Conservation (phyloP, 495 filamentous ascomycete genomes). For the Neurospora sp. region DNA sequence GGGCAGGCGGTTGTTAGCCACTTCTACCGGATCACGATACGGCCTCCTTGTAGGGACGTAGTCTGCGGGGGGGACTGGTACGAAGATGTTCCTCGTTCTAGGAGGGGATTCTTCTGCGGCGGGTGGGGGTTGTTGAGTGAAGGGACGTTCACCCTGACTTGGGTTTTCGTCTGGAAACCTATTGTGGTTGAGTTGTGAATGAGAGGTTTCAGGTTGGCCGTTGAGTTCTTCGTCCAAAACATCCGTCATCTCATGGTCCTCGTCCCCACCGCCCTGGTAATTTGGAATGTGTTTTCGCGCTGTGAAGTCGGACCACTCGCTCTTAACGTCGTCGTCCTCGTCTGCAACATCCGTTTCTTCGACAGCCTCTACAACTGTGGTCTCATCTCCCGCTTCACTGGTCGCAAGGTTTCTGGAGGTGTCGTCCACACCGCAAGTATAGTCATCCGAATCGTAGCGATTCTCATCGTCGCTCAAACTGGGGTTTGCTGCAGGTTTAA, state of each 20-base stretch:
- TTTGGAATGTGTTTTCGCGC: constrained; percentile 58
- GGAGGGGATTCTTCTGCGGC: constrained; percentile 23
- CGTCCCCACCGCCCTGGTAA: constrained; percentile 21
- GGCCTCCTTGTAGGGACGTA: constrained; percentile 65
- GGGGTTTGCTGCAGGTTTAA: constrained; percentile 40
- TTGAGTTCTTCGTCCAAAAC: constrained; percentile 17
- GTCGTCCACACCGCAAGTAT: constrained; percentile 69
- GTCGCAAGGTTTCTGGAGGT: constrained; percentile 53
- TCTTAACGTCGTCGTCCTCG: constrained; percentile 46
- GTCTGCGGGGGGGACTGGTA: constrained; percentile 74
- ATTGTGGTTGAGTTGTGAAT: background rate
- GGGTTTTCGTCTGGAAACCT: constrained; percentile 3
- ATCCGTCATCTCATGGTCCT: constrained; percentile 22
- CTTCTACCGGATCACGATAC: constrained; percentile 64
- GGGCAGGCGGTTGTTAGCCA: constrained; percentile 77
- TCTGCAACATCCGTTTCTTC: constrained; percentile 46
- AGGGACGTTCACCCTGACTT: constrained; percentile 24
- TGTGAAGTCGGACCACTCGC: constrained; percentile 83
- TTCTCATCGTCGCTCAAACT: constrained; percentile 53
- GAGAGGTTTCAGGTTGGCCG: background rate
- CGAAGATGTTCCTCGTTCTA: constrained; percentile 37
- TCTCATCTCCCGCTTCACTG: constrained; percentile 32
- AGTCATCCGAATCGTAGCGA: constrained; percentile 63
- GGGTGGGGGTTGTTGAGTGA: constrained; percentile 22
- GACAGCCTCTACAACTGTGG: constrained; percentile 14